Evolutionary conservation across 176 grass and related monocot species (phyloP), one percentile per base, ranked within the genome.

Genomic region (Oryza longistaminata): DNA sequence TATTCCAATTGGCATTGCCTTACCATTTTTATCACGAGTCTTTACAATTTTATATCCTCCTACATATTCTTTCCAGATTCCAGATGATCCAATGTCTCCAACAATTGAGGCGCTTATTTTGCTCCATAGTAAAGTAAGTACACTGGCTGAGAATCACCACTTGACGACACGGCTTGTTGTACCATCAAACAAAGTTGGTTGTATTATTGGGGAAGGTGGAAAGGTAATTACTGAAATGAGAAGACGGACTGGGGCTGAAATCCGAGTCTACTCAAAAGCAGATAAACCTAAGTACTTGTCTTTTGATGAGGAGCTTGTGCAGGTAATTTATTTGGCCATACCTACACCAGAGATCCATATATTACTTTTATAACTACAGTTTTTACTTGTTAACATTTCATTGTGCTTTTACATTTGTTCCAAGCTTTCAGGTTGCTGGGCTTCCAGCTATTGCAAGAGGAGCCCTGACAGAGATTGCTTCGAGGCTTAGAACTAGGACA

Each of bases 161-260:
- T 83, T 90, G 64, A 85, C 85, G 71, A 99, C 96, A 69, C 89
- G 94, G 82, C 88, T 99, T 73, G 89, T 96, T 89, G 88, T 99
- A 88, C 96, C 93, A n/a, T 91, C 96, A 66, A 93, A 81, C 86
- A 94, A 92, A 88, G 96, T 99, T 66, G 93, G 96, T 72, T 99
- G 96, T 79, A 96, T 96, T 81, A 66, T 99, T 81, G 96, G 93
- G 86, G 89, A 99, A 92, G 84, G 93, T 75, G 96, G 96, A 29
- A 92, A 91, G 21, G 78, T 99, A 75, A 99, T 99, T 74, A 96
- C 90, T 78, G 96, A 99, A 85, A 99, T 99, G 96, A 91, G 93
- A 83, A 94, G 90, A 73, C 91, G 91, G 68, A 94, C 90, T 44
- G 89, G 90, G 81, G 93, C 96, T 69, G 89, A 95, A 74, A 99